Base-by-base conservation (phyloP, 306 rosid species). In the Clitoria ternatea region DNA sequence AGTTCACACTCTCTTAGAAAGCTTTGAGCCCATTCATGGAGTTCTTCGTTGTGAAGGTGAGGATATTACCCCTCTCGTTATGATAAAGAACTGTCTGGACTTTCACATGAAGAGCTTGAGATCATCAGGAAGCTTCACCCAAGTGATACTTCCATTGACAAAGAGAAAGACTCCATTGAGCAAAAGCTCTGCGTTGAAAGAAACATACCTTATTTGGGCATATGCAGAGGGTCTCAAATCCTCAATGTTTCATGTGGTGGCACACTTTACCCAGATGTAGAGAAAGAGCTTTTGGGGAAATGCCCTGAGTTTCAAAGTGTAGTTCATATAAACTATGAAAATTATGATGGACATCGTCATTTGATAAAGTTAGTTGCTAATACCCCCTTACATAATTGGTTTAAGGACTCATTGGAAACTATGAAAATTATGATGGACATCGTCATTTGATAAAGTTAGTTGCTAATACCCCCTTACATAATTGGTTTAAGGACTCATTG, bases 1-100 rank as follows among this genome's bases (percentile, higher is more conserved):
- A 32, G 81, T 88, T 56, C 87, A 86, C 74, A 79, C 81, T 80
- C 72, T 90, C 12, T 36, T 90, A 19, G 84, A 88, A 24, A 88
- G 97, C 80, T 90, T 90, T 76, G 88, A 86, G 74, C 97, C 97
- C 5, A 88, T 90, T 78, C 97, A 90, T 76, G 94, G 94, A 24
- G 90, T 90, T 61, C 88, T 90, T 13, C 94, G 88, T 29, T 88
- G 90, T 47, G 90, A 90, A 77, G 97, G 97, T 3, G 92, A 90
- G 69, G 94, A 88, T 56, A 80, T 90, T n/a, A 88, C 72, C 97
- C 94, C 2, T 90, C 94, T 48, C 87, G 77, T 2, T 90, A 90
- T 60, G 80, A 81, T 3, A 62, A 77, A n/a, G 85, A 81, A 4
- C 43, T 70, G 3, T 61, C 84, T 12, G 82, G 75, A 15, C 79